Evolutionary conservation across 352 stramenopile genomes (phyloP), one percentile per base, ranked within the genome.

Genomic region (Phytopythium ostracodes): DNA sequence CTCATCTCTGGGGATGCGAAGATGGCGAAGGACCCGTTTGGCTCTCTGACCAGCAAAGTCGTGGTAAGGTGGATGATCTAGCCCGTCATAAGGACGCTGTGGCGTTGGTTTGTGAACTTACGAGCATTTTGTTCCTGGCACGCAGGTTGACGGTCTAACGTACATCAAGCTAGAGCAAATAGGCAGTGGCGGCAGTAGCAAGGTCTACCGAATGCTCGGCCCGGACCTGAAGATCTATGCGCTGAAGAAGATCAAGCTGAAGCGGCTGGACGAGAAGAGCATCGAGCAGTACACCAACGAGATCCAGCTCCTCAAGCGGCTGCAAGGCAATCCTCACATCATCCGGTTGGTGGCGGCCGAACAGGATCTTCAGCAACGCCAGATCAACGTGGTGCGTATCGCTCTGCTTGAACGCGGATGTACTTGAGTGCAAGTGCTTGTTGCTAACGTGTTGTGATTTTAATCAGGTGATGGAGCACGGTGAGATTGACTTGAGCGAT

Each of bases 161-260:
- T 99, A 99, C 64, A 92, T 96, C 22, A 98, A 98, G 64, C 81
- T 99, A 27, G 96, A 97, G 56, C 80, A 98, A 25, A 98, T 99
- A 62, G 97, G 97, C 40, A 97, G 96, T 62, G 97, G 97, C 22
- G 97, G 97, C 0, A 98, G 93, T 57, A 98, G 94, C 74, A 98
- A 99, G 77, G 97, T 99, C 2, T 99, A 98, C 66, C 77, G 95
- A 27, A 97, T 98, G 60, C 79, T 99, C 9, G 94, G 91, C 0
- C 85, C 88, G 10, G 89, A 98, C 62, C 85, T 94, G 51, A 89
- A 96, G 42, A 97, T 99, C 29, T 94, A 98, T 38, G 97, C 97
- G n/a, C 82, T 99, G 18, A 99, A 99, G 73, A 97, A 97, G 65
- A 98, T 99, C 44, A 98, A 98, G 63, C 77, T 99, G 29, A 91